phyloP scores from a whole-genome alignment of 805 yeast genomes.

The Candida qinlingensis region DNA sequence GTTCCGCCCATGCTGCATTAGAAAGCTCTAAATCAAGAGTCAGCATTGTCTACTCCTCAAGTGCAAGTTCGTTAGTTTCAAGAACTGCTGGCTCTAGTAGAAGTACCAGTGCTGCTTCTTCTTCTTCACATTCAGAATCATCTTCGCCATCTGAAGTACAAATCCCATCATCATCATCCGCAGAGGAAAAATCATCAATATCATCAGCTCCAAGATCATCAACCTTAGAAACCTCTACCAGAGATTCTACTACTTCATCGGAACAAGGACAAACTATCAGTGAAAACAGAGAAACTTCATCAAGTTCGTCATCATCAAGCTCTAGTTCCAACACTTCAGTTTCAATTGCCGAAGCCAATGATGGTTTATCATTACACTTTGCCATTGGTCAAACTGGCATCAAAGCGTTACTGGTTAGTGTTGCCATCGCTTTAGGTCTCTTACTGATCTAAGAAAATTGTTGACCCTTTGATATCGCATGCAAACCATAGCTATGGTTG shows the following conservation, averaged over 20 bases:
- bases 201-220: background rate
- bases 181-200: background rate
- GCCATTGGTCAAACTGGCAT: slow-evolving; percentile 7
- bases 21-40: slow-evolving; percentile 6
- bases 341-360: slow-evolving; percentile 8
- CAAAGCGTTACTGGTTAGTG: slow-evolving; percentile 8
- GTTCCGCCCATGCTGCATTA: background rate
- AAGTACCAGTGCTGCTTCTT: background rate
- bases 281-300: background rate
- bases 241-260: background rate
- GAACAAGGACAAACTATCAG: slow-evolving; percentile 9
- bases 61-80: slow-evolving; percentile 4
- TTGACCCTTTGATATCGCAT: too few relatives aligned
- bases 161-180: background rate
- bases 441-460: background rate
- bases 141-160: background rate
- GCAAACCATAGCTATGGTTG: too few relatives aligned
- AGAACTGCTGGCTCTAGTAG: slow-evolving; percentile 11
- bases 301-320: slow-evolving; percentile 12
- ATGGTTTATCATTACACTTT: slow-evolving; percentile 1
- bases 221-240: background rate
- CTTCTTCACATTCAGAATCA: background rate
- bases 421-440: slow-evolving; percentile 5
- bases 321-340: slow-evolving; percentile 16
- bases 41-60: slow-evolving; percentile 8